phyloP scores from a whole-genome alignment of 805 yeast genomes.

The Cephaloascus fragrans region DNA sequence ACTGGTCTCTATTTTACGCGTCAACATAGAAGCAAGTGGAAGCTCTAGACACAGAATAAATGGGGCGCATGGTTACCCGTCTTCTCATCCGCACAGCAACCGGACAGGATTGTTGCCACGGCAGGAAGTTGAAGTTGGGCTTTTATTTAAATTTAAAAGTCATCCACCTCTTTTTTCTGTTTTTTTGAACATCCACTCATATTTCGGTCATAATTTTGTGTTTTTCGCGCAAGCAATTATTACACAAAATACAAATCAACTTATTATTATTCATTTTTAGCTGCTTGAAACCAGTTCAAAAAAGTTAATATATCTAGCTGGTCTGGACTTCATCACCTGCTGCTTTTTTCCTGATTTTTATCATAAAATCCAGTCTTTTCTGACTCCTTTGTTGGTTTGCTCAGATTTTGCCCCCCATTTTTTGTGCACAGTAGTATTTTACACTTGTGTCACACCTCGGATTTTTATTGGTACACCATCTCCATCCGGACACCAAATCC shows the following conservation, averaged over 20 bases:
- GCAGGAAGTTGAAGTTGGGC: background rate
- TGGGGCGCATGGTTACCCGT: no score
- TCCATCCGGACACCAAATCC: background rate
- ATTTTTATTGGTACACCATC: background rate
- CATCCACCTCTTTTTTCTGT: background rate
- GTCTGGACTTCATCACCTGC: background rate
- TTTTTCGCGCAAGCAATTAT: background rate
- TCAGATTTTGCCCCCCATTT: background rate
- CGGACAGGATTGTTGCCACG: background rate
- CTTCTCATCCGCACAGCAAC: no score
- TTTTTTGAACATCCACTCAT: background rate
- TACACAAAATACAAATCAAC: background rate
- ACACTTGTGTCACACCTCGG: background rate
- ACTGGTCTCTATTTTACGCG: no score
- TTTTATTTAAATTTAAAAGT: background rate
- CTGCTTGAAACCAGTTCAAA: background rate
- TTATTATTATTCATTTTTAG: background rate
- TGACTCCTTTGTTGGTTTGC: slow-evolving; percentile 1
- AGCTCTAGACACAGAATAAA: no score
- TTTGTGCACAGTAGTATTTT: background rate
- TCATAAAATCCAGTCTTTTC: background rate
- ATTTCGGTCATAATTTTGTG: background rate
- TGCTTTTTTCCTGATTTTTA: background rate
- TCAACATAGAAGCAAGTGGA: no score
- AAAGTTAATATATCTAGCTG: background rate